Percentiles rank a stretch among this genome's conserved stretches.
These are phyloP conservation scores for Lanmaoa rubissima DNA, from an alignment of 768 basidiomycete genomes.

Conservation along the genomic window DNA sequence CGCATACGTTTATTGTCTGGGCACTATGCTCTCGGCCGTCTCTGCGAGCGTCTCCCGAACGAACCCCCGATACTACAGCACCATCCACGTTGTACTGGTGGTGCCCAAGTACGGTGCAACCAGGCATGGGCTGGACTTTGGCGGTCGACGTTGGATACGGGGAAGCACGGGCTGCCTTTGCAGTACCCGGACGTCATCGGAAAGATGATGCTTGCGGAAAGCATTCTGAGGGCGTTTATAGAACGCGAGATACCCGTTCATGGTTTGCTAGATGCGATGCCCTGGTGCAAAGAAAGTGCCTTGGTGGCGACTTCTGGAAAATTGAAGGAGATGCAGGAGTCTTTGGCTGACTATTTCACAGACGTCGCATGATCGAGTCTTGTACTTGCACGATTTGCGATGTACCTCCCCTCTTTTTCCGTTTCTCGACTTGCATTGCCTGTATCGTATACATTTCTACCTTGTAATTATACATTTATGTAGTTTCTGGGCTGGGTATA, in stretches of 20 bases:
- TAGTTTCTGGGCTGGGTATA: conserved; percentile 7
- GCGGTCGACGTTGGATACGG: conserved; percentile 41
- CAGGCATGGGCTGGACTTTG: conserved; percentile 47
- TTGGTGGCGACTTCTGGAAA: conserved; percentile 42
- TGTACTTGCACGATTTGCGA: neutral
- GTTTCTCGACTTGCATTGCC: neutral
- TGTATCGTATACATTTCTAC: conserved; percentile 8
- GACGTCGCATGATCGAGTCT: conserved; percentile 34
- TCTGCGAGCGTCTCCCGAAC: conserved; percentile 43
- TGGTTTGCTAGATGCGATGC: conserved; percentile 42
- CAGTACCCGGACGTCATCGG: conserved; percentile 46
- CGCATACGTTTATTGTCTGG: conserved; percentile 52
- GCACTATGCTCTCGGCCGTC: conserved; percentile 45
- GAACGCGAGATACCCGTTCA: conserved; percentile 42
- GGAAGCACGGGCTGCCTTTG: conserved; percentile 38
- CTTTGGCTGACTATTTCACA: conserved; percentile 45
- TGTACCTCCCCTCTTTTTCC: neutral
- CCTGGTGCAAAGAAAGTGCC: conserved; percentile 44
- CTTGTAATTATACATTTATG: conserved; percentile 9
- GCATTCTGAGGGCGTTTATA: conserved; percentile 44
- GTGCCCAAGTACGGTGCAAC: conserved; percentile 40
- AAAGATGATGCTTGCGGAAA: conserved; percentile 47
- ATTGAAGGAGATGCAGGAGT: conserved; percentile 46
- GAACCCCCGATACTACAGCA: conserved; percentile 45
- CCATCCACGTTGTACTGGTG: conserved; percentile 38